phyloP scores from a whole-genome alignment of 1,139 yeast species.

The Taiozyma sp. region DNA sequence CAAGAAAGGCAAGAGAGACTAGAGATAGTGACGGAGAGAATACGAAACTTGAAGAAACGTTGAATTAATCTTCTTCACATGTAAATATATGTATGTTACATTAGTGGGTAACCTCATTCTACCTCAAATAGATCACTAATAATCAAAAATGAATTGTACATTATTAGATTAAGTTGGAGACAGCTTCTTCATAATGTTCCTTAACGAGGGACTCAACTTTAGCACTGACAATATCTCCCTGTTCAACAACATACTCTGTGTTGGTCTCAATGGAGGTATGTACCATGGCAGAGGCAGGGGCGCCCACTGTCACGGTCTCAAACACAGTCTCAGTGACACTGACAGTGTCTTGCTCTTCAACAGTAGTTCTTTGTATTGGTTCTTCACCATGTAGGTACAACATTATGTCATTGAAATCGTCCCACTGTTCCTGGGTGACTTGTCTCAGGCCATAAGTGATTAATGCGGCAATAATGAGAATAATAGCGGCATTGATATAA shows the following conservation, averaged over 20 bases:
- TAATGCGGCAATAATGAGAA: constrained; percentile 5
- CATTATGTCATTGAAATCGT: constrained; percentile 7
- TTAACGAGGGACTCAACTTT: constrained; percentile 7
- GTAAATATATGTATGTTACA: no score
- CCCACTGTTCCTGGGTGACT: constrained; percentile 13
- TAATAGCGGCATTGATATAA: constrained; percentile 6
- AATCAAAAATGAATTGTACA: neutral
- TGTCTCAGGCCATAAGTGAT: constrained; percentile 1
- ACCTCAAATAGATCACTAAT: no score
- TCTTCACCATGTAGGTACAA: constrained; percentile 17
- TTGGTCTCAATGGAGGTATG: constrained; percentile 6
- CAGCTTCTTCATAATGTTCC: constrained; percentile 3
- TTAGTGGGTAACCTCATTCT: no score
- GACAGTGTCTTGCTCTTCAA: neutral
- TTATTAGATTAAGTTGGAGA: neutral
- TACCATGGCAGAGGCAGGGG: constrained; percentile 1
- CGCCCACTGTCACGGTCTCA: neutral
- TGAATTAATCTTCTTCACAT: neutral
- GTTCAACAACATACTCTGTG: constrained; percentile 11
- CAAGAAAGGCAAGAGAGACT: constrained; percentile 4
- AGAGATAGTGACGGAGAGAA: neutral
- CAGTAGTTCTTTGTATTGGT: neutral
- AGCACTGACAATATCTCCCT: constrained; percentile 19
- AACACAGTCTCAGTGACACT: neutral
- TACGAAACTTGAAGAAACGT: neutral